These are phyloP conservation scores for Begonia peltatifolia DNA, from an alignment of 306 rosid species.

Conservation along the genomic window DNA sequence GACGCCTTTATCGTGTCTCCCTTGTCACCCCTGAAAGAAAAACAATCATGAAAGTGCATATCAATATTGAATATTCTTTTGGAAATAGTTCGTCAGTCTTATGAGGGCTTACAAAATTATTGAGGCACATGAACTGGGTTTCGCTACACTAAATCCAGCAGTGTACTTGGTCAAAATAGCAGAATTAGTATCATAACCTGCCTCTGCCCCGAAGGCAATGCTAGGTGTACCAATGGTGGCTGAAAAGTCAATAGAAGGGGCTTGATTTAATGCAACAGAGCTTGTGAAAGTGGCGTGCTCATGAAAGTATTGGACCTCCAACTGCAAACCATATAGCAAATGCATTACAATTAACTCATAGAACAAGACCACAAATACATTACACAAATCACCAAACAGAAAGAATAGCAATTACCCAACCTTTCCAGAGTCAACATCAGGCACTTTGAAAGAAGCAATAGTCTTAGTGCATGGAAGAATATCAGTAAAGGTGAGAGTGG, in stretches of 20 bases:
- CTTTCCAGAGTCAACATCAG: constrained; percentile 80
- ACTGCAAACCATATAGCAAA: constrained; percentile 26
- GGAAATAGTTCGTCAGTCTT: not conserved
- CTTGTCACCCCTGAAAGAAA: constrained; percentile 64
- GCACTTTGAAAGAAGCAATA: constrained; percentile 72
- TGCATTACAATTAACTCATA: constrained; percentile 1
- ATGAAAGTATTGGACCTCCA: constrained; percentile 92
- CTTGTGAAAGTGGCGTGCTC: constrained; percentile 69
- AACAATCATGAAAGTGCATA: not conserved
- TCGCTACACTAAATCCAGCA: constrained; percentile 58
- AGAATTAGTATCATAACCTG: constrained; percentile 65
- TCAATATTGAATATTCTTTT: no score
- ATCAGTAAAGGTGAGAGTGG: constrained; percentile 56
- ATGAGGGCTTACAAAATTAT: constrained; percentile 56
- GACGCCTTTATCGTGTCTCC: constrained; percentile 78
- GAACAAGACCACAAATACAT: not conserved
- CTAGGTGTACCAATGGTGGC: constrained; percentile 69
- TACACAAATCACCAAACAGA: constrained; percentile 1
- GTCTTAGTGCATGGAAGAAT: constrained; percentile 78
- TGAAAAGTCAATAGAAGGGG: constrained; percentile 62
- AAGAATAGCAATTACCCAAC: constrained; percentile 24
- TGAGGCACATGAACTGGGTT: constrained; percentile 49
- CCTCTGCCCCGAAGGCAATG: constrained; percentile 75
- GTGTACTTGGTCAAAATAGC: constrained; percentile 66
- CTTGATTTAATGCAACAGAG: constrained; percentile 44